phyloP scores from a whole-genome alignment of 306 rosid species.

The Notholithocarpus densiflorus region DNA sequence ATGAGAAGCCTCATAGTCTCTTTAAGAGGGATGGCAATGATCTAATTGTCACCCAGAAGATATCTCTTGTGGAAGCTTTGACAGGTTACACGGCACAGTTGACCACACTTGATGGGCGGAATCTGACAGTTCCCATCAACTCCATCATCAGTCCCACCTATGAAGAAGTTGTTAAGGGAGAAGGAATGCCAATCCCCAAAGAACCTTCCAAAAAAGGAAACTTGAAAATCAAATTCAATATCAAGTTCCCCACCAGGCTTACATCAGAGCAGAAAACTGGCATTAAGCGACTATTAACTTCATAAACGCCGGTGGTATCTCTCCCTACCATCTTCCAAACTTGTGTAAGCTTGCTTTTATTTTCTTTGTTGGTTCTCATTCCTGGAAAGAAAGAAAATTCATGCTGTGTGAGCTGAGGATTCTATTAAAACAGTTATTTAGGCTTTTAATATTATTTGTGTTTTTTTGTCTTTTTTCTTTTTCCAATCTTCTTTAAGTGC shows the following conservation, averaged over 20 bases:
- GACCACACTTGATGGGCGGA: slow-evolving; percentile 73
- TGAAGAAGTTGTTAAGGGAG: slow-evolving; percentile 86
- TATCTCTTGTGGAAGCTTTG: slow-evolving; percentile 84
- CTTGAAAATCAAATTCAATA: slow-evolving; percentile 79
- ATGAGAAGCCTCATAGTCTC: slow-evolving; percentile 73
- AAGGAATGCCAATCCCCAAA: slow-evolving; percentile 89
- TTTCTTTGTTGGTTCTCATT: slow-evolving; percentile 25
- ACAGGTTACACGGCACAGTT: slow-evolving; percentile 73
- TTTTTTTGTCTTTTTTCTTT: not conserved
- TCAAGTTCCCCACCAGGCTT: slow-evolving; percentile 79
- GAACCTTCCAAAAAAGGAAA: slow-evolving; percentile 84
- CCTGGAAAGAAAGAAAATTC: slow-evolving; percentile 30
- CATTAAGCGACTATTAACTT: slow-evolving; percentile 58
- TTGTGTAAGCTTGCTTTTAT: slow-evolving; percentile 34
- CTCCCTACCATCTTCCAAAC: slow-evolving; percentile 19
- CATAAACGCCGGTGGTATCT: slow-evolving; percentile 24
- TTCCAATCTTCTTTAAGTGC: slow-evolving; percentile 4
- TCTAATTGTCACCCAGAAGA: slow-evolving; percentile 69
- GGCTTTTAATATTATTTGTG: slow-evolving; percentile 29
- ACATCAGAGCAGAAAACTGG: slow-evolving; percentile 77
- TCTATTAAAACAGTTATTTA: slow-evolving; percentile 31
- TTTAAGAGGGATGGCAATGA: slow-evolving; percentile 91
- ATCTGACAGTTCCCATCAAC: slow-evolving; percentile 43
- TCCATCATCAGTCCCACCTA: slow-evolving; percentile 58
- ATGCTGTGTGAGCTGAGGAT: slow-evolving; percentile 28